Conservation (phyloP, 768 basidiomycete genomes). For the Peribolospora baueri region DNA sequence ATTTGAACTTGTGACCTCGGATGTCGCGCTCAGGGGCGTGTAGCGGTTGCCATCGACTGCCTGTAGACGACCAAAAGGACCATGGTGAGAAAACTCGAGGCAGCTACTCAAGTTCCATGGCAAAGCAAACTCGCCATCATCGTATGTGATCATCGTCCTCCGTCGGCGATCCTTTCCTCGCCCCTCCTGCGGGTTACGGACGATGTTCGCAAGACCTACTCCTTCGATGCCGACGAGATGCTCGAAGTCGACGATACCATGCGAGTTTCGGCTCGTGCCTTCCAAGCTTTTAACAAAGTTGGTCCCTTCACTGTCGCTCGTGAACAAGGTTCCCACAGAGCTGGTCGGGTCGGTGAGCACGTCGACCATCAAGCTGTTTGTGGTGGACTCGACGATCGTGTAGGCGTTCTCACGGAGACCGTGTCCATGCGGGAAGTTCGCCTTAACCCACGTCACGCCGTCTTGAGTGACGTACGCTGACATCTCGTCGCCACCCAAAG, state of each 20-base stretch:
- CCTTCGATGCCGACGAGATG: constrained; percentile 52
- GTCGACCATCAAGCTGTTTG: constrained; percentile 81
- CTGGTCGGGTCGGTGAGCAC: constrained; percentile 40
- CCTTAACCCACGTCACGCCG: constrained; percentile 59
- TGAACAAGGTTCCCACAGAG: constrained; percentile 69
- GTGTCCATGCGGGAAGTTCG: constrained; percentile 57
- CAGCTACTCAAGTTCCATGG: background rate
- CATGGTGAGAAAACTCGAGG: constrained; percentile 1
- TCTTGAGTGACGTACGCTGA: constrained; percentile 66
- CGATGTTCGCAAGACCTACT: constrained; percentile 70
- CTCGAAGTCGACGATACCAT: constrained; percentile 85
- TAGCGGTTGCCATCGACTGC: constrained; percentile 54
- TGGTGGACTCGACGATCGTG: constrained; percentile 81
- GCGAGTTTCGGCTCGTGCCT: constrained; percentile 72
- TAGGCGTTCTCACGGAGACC: constrained; percentile 73
- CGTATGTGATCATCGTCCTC: constrained; percentile 60
- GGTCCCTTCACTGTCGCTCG: constrained; percentile 79
- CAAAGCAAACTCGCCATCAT: constrained; percentile 34
- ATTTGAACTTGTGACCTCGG: constrained; percentile 37
- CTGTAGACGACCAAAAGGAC: constrained; percentile 5
- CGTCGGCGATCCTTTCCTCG: constrained; percentile 39
- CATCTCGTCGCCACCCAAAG: constrained; percentile 34
- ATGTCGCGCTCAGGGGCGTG: constrained; percentile 34
- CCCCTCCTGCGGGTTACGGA: constrained; percentile 60
- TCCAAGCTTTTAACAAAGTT: constrained; percentile 75